Percentiles rank a stretch among this genome's conserved stretches.
Conservation (phyloP, 768 basidiomycete species). For the Chalciporus chontae region DNA sequence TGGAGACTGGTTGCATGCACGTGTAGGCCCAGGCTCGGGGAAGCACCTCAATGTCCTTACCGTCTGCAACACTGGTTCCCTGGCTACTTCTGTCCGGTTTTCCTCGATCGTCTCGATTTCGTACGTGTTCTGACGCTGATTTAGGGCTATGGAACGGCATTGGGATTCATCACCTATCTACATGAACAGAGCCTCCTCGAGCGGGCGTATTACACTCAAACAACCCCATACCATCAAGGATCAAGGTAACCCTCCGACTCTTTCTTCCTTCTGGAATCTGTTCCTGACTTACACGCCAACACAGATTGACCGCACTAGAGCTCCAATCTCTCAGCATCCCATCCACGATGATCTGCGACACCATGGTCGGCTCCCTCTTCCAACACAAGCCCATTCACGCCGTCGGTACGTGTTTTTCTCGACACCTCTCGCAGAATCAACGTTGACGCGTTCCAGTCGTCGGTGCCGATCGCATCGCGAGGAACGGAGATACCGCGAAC, state of each 20-base stretch:
- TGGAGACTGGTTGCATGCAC: slow-evolving; percentile 75
- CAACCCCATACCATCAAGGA: slow-evolving; percentile 92
- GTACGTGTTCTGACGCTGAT: slow-evolving; percentile 3
- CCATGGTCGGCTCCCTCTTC: slow-evolving; percentile 95
- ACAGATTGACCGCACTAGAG: slow-evolving; percentile 85
- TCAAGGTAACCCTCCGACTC: slow-evolving; percentile 47
- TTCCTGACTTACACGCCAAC: neutral
- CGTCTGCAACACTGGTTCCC: slow-evolving; percentile 95
- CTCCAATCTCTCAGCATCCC: slow-evolving; percentile 81
- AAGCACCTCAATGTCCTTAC: slow-evolving; percentile 77
- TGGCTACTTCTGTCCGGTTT: slow-evolving; percentile 78
- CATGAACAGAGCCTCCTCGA: slow-evolving; percentile 74
- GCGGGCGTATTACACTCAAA: slow-evolving; percentile 90
- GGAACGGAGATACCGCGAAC: slow-evolving; percentile 96
- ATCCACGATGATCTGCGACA: slow-evolving; percentile 94
- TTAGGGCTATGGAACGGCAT: slow-evolving; percentile 92
- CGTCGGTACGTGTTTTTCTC: slow-evolving; percentile 46
- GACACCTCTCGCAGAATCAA: neutral
- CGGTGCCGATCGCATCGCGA: slow-evolving; percentile 85
- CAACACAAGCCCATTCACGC: slow-evolving; percentile 83
- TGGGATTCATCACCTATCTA: slow-evolving; percentile 90
- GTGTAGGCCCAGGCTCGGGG: slow-evolving; percentile 31
- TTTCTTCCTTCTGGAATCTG: neutral
- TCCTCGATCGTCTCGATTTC: neutral
- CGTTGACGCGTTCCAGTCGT: slow-evolving; percentile 47